Evolutionary conservation across 2,329 filamentous ascomycete genomes (phyloP), one percentile per base, ranked within the genome.

Genomic region (Fusarium sp.): DNA sequence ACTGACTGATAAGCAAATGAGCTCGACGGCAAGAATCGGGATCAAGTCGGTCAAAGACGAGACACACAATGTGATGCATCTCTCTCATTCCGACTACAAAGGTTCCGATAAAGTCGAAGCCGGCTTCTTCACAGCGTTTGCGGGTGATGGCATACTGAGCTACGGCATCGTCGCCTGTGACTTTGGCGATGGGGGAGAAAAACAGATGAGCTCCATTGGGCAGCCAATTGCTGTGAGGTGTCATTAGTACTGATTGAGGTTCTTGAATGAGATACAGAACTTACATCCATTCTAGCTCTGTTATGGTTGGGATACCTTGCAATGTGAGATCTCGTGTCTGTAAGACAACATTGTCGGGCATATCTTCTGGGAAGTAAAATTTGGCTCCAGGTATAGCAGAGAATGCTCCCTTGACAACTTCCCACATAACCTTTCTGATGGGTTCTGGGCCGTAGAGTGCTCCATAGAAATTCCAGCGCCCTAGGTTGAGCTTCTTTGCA

Each of bases 391-490:
- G 72, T 10, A 75, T 75, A 6, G 59, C 57, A 3, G 60, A 64
- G 35, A 75, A 75, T 0, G 70, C 48, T 3, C 55, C 38, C 33
- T 73, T 71, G 10, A 75, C 59, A 1, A 73, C 70, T 7, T 56
- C 18, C 64, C 67, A 71, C 60, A 75, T 71, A 2, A 45, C 72
- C 3, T 68, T 66, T 18, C 72, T 17, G 2, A 75, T 62, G 0
- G 73, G 72, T 1, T 75, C 70, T 0, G 73, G 73, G 6, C 73
- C 73, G 2, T 75, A 75, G 1, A 75, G 62, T 1, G 72, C 73
- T 4, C 73, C 72, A 7, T 75, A 75, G 23, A 75, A 75, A 49
- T 75, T 75, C 73, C 73, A 75, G 1, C 73, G 60, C 0, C 73
- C 73, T 1, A 75, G 37, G 9, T 72, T 75, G 4, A 75, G 26